These are phyloP conservation scores for Ceratobasidium theobromae DNA, from an alignment of 1,284 basidiomycete species.

Conservation along the genomic window DNA sequence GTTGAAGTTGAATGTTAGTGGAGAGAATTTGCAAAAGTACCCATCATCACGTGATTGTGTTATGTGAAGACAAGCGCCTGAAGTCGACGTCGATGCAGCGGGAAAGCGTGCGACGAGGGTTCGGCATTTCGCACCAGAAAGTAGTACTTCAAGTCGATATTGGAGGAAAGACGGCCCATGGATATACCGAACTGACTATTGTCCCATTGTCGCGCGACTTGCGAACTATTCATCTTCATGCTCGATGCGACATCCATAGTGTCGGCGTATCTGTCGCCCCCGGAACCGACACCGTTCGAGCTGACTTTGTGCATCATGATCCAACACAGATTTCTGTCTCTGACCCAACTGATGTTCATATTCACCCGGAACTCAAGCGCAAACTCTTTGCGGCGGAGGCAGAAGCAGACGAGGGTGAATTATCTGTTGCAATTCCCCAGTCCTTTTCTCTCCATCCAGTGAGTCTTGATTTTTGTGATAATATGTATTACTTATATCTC, in stretches of 20 bases:
- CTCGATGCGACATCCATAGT: slow-evolving; percentile 70
- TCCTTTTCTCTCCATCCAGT: slow-evolving; percentile 69
- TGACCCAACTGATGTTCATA: slow-evolving; percentile 80
- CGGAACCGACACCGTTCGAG: slow-evolving; percentile 47
- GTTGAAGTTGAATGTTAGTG: no score
- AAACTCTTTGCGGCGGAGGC: slow-evolving; percentile 87
- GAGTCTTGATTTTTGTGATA: slow-evolving; percentile 37
- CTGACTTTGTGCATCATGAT: slow-evolving; percentile 77
- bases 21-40: no score
- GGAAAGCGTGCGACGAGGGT: slow-evolving; percentile 30
- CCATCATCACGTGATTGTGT: not conserved
- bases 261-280: slow-evolving; percentile 62
- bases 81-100: slow-evolving; percentile 29
- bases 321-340: slow-evolving; percentile 68
- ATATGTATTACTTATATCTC: slow-evolving; percentile 29
- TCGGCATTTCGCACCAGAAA: slow-evolving; percentile 69
- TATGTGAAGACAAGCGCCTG: slow-evolving; percentile 30
- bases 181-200: slow-evolving; percentile 89
- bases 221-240: slow-evolving; percentile 80
- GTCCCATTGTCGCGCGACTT: slow-evolving; percentile 75
- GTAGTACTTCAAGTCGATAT: slow-evolving; percentile 82
- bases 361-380: slow-evolving; percentile 92
- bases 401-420: slow-evolving; percentile 90
- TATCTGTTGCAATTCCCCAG: slow-evolving; percentile 85
- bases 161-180: slow-evolving; percentile 41